Percentiles rank a stretch among this genome's conserved stretches.
phyloP scores from a whole-genome alignment of 805 yeast genomes.

The Starmerella tilneyi region DNA sequence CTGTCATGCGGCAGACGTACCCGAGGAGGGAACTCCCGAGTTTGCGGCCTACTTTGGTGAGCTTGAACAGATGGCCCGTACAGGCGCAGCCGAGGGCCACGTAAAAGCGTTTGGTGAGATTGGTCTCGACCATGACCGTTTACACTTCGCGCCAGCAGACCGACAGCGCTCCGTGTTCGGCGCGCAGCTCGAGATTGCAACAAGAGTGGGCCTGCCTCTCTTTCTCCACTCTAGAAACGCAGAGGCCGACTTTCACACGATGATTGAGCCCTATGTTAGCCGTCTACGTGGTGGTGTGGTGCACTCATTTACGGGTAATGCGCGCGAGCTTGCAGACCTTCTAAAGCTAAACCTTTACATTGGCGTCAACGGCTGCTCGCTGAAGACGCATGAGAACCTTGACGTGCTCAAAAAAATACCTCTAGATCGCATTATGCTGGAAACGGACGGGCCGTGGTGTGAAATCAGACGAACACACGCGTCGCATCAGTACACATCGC shows the following conservation, averaged over 20 bases:
- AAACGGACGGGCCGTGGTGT: constrained; percentile 99
- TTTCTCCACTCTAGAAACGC: constrained; percentile 87
- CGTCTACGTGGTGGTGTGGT: constrained; percentile 55
- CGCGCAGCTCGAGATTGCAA: constrained; percentile 56
- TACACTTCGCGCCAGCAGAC: constrained; percentile 60
- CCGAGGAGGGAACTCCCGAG: constrained; percentile 21
- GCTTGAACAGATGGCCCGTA: constrained; percentile 41
- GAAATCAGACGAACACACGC: constrained; percentile 80
- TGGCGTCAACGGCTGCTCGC: constrained; percentile 88
- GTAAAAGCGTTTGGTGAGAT: constrained; percentile 89
- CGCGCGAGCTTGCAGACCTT: constrained; percentile 49
- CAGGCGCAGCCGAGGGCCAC: constrained; percentile 41
- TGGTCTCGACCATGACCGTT: constrained; percentile 88
- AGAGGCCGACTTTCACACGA: constrained; percentile 61
- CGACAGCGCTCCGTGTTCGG: constrained; percentile 60
- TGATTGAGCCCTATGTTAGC: constrained; percentile 46
- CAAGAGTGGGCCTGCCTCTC: constrained; percentile 52
- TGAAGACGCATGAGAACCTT: constrained; percentile 65
- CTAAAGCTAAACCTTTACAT: constrained; percentile 54
- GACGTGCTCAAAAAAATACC: constrained; percentile 62
- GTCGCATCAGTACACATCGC: constrained; percentile 41
- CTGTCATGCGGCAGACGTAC: constrained; percentile 48
- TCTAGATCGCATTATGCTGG: constrained; percentile 58
- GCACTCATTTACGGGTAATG: constrained; percentile 87
- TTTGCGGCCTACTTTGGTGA: constrained; percentile 36